Percentiles rank a stretch among this genome's conserved stretches.
These are phyloP conservation scores for Kodamaea plutei DNA, from an alignment of 1,139 yeast genomes.

Conservation along the genomic window DNA sequence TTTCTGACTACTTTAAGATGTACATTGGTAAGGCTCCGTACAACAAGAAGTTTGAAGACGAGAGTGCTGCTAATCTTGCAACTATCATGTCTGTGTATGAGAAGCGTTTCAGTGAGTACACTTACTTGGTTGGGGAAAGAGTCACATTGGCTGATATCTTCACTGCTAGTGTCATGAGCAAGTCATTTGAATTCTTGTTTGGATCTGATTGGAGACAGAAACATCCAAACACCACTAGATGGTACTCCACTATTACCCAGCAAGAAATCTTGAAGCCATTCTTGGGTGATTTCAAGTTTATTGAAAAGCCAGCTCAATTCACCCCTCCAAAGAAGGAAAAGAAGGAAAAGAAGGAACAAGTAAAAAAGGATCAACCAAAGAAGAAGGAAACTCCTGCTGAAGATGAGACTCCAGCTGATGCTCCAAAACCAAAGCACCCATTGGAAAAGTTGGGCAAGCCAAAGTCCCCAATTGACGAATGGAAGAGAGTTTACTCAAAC, in stretches of 20 bases:
- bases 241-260: constrained; percentile 72
- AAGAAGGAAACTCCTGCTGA: constrained; percentile 39
- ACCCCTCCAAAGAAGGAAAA: constrained; percentile 65
- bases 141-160: constrained; percentile 79
- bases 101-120: constrained; percentile 63
- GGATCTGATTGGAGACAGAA: constrained; percentile 74
- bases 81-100: constrained; percentile 47
- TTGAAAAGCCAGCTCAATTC: constrained; percentile 56
- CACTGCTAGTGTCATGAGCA: constrained; percentile 53
- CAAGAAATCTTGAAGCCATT: constrained; percentile 48
- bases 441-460: constrained; percentile 77
- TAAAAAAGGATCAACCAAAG: constrained; percentile 26
- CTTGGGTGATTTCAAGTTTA: constrained; percentile 48
- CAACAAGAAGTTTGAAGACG: constrained; percentile 77
- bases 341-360: constrained; percentile 30
- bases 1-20: constrained; percentile 36
- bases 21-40: constrained; percentile 42
- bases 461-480: constrained; percentile 76
- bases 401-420: constrained; percentile 31
- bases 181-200: constrained; percentile 64
- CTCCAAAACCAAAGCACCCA: constrained; percentile 86
- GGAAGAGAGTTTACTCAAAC: constrained; percentile 97
- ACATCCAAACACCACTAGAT: constrained; percentile 76
- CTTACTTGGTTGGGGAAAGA: constrained; percentile 90
- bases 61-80: constrained; percentile 39